These are phyloP conservation scores for Hsuehochloa calcarea DNA, from an alignment of 176 grass and related monocot species.

Conservation along the genomic window DNA sequence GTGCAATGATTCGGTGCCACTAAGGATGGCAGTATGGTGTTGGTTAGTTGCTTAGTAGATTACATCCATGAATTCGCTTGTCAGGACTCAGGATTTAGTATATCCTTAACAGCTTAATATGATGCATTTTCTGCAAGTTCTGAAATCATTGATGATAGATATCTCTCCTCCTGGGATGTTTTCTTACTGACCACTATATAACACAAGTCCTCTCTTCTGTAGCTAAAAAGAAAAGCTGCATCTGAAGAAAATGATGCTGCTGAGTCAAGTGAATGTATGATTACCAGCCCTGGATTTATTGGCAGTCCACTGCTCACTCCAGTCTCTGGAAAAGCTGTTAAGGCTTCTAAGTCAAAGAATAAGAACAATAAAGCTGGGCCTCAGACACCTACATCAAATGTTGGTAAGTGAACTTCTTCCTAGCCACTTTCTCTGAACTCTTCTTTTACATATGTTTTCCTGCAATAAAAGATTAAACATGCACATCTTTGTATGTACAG, in stretches of 20 bases:
- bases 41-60: background rate
- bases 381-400: constrained; percentile 81
- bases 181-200: constrained; percentile 23
- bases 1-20: background rate
- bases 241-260: constrained; percentile 57
- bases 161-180: background rate
- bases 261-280: constrained; percentile 72
- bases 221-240: constrained; percentile 71
- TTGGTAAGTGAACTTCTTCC: constrained; percentile 52
- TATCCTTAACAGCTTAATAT: constrained; percentile 16
- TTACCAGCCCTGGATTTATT: constrained; percentile 43
- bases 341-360: constrained; percentile 59
- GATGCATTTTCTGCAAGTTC: background rate
- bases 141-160: background rate
- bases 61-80: background rate
- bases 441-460: background rate
- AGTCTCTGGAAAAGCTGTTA: constrained; percentile 64
- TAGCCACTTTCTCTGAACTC: constrained; percentile 22
- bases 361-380: constrained; percentile 70
- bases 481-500: constrained; percentile 28
- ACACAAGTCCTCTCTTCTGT: constrained; percentile 25
- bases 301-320: constrained; percentile 68
- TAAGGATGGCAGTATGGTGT: background rate
- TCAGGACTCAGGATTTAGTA: constrained; percentile 5
- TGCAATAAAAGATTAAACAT: constrained; percentile 12